Base-by-base conservation (phyloP, 345 rosid genomes). In the Corchorus capsularis region DNA sequence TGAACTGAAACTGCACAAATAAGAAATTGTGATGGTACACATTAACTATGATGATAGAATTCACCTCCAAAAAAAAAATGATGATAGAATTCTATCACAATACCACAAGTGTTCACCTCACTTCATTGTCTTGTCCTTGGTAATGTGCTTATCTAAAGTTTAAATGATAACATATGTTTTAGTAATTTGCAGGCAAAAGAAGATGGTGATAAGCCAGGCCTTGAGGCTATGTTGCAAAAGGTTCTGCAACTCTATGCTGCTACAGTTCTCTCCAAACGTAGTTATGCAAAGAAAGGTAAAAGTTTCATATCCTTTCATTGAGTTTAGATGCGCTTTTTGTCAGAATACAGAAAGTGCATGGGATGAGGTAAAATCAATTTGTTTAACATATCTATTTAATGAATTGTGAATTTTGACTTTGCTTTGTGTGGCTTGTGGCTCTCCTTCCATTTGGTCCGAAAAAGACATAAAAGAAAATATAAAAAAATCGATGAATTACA, bases 171-270 rank as follows among this genome's bases (percentile, higher is more conserved):
- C 35, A 52, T 55, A 60, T 73, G 20, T 65, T 6, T 71, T 47
- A 53, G 47, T 74, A 65, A 41, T 74, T 80, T 82, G 77, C 85
- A 91, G 98, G 97, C 98, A 75, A 89, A 89, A 85, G 93, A 89
- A 89, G 99, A 93, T 78, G 83, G 72, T 71, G 97, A 93, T 81
- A 95, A 90, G 82, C 99, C 98, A 6, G 98, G 99, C 69, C 94
- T 93, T 62, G 88, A 78, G 63, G 97, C 98, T 57, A 95, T 93
- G 99, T 78, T 95, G 78, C 99, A 88, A 82, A 95, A 93, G 78
- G 97, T 93, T 78, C 84, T 95, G 75, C 98, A 92, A 82, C 89
- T 92, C 73, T 95, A 93, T 81, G 97, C 99, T 79, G 89, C 96
- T 59, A 86, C 8, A 14, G 55, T 86, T 76, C 97, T 95, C 63